A percentile compares a stretch with the other conserved stretches of the same genome.
Conservation (phyloP, 345 rosid genomes). For the Euphorbia lathyris region DNA sequence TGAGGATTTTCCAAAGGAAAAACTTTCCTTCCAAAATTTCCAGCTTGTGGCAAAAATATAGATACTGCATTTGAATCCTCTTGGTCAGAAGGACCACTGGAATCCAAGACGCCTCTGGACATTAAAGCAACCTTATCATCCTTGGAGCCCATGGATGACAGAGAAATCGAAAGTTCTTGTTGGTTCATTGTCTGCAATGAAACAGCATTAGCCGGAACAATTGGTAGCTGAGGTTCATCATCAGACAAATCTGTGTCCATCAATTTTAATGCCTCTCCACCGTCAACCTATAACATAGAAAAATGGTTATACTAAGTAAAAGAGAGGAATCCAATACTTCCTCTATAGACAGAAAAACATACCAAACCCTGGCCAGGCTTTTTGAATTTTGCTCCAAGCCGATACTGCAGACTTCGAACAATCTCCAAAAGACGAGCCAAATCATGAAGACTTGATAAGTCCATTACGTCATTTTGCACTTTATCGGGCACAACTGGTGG, state of each 20-base stretch:
- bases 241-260: constrained; percentile 35
- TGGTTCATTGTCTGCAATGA: constrained; percentile 35
- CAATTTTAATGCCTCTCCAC: constrained; percentile 39
- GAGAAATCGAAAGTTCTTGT: constrained; percentile 33
- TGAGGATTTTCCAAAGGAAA: constrained; percentile 85
- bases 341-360: constrained; percentile 24
- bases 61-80: constrained; percentile 50
- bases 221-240: constrained; percentile 59
- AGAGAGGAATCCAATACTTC: constrained; percentile 18
- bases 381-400: constrained; percentile 57
- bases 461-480: constrained; percentile 37
- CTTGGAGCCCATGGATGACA: constrained; percentile 19
- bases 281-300: constrained; percentile 51
- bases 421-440: constrained; percentile 86
- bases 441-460: constrained; percentile 55
- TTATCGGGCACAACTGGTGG: constrained; percentile 41
- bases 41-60: constrained; percentile 47
- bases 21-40: constrained; percentile 42
- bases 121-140: constrained; percentile 57
- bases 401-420: constrained; percentile 70
- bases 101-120: constrained; percentile 38
- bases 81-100: constrained; percentile 33
- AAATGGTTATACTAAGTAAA: constrained; percentile 1
- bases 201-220: constrained; percentile 38
- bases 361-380: constrained; percentile 68